phyloP scores from a whole-genome alignment of 2,329 filamentous ascomycete genomes.

The Cryphonectria parasitica region DNA sequence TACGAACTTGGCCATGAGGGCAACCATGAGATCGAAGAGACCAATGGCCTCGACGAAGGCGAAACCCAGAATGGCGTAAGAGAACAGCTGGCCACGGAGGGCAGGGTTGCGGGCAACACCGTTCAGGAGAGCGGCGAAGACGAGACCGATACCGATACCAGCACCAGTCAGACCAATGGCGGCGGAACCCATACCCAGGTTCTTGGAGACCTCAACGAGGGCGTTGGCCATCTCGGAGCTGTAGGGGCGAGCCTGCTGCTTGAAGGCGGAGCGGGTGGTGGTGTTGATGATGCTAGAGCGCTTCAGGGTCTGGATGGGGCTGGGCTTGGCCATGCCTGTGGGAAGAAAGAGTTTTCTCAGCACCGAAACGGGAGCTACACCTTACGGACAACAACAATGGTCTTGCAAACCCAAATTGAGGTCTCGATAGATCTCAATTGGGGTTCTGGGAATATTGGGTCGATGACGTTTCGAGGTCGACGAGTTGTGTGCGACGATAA shows the following conservation, averaged over 20 bases:
- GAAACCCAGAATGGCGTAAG: slow-evolving; percentile 93
- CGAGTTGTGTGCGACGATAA: slow-evolving; percentile 29
- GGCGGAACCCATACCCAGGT: slow-evolving; percentile 85
- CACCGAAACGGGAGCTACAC: slow-evolving; percentile 22
- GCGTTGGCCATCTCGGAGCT: slow-evolving; percentile 86
- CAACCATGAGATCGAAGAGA: slow-evolving; percentile 90
- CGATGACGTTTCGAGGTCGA: slow-evolving; percentile 29
- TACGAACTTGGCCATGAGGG: slow-evolving; percentile 92
- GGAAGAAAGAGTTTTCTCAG: slow-evolving; percentile 33
- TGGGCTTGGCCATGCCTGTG: slow-evolving; percentile 58
- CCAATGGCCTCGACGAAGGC: slow-evolving; percentile 92
- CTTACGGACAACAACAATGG: slow-evolving; percentile 12
- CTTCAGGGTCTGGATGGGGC: slow-evolving; percentile 75
- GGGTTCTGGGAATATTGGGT: slow-evolving; percentile 15
- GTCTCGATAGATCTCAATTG: slow-evolving; percentile 39
- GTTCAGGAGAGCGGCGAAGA: slow-evolving; percentile 88
- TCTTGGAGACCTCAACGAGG: slow-evolving; percentile 89
- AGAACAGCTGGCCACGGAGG: slow-evolving; percentile 94
- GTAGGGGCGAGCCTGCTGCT: slow-evolving; percentile 69
- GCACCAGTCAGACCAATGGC: slow-evolving; percentile 92
- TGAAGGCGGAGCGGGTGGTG: slow-evolving; percentile 67
- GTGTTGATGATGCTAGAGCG: slow-evolving; percentile 72
- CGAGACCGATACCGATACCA: slow-evolving; percentile 94
- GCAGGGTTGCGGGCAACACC: slow-evolving; percentile 92
- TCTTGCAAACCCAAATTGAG: slow-evolving; percentile 8